Percentiles rank a stretch among this genome's conserved stretches.
Conservation (phyloP, 2,329 filamentous ascomycete genomes). For the Sodiomyces alkalinus region DNA sequence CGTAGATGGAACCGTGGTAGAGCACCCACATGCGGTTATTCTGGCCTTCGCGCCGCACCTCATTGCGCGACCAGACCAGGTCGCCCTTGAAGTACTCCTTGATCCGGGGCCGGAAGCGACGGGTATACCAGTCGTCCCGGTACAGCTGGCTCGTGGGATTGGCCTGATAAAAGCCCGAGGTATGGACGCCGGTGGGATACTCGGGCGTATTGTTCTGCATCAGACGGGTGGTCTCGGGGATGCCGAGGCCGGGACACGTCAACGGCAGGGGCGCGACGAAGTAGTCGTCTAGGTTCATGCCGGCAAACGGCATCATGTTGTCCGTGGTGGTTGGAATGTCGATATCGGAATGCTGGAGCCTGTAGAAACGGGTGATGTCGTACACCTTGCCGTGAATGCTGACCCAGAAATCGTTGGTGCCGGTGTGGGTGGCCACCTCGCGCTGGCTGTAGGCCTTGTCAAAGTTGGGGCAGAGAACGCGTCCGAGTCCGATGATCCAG, state of each 20-base stretch:
- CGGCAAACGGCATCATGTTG: conserved; percentile 65
- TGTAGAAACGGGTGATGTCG: conserved; percentile 83
- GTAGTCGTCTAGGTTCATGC: conserved; percentile 68
- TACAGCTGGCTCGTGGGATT: conserved; percentile 43
- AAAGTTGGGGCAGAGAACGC: conserved; percentile 74
- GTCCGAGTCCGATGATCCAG: conserved; percentile 80
- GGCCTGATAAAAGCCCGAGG: conserved; percentile 46
- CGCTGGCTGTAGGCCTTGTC: conserved; percentile 72
- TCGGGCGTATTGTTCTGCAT: conserved; percentile 48
- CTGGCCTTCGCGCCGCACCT: conserved; percentile 49
- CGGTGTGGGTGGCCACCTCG: conserved; percentile 57
- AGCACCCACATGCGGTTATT: conserved; percentile 66
- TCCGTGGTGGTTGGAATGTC: conserved; percentile 41
- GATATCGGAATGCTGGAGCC: conserved; percentile 65
- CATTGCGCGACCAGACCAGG: conserved; percentile 52
- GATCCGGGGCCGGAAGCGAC: conserved; percentile 62
- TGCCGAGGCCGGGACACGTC: conserved; percentile 61
- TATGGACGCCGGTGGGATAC: conserved; percentile 46
- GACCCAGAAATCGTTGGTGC: conserved; percentile 69
- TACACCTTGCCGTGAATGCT: conserved; percentile 81
- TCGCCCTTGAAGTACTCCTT: conserved; percentile 78
- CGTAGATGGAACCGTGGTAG: conserved; percentile 63
- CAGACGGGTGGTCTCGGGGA: conserved; percentile 38
- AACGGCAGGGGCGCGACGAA: conserved; percentile 64
- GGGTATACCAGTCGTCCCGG: conserved; percentile 60